Evolutionary conservation across 1,284 basidiomycete species (phyloP).

Genomic region (Ganoderma multipileum): DNA sequence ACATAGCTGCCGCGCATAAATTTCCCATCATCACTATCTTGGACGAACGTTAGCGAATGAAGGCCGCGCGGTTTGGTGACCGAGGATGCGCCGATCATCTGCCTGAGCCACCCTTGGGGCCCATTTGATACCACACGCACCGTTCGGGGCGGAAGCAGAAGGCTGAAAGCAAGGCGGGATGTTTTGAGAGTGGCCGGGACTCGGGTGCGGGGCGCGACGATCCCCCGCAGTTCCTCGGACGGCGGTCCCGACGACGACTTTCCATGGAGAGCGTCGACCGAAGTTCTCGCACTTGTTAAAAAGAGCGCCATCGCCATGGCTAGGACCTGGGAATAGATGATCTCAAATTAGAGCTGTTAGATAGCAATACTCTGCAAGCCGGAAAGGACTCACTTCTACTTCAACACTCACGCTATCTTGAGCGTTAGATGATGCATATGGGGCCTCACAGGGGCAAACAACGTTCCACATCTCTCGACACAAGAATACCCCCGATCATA

Average conservation of each 20-base stretch:
- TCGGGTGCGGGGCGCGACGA: conserved; percentile 14
- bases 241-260: not conserved
- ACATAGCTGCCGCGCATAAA: conserved; percentile 4
- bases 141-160: not conserved
- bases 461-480: too few species aligned
- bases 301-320: not conserved
- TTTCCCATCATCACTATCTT: conserved; percentile 20
- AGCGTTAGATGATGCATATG: not conserved
- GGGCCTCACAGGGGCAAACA: not conserved
- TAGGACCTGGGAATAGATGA: not conserved
- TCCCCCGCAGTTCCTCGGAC: conserved; percentile 21
- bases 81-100: conserved; percentile 34
- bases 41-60: conserved; percentile 16
- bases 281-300: not conserved
- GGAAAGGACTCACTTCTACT: not conserved
- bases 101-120: conserved; percentile 12
- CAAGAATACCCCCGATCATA: not conserved
- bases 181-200: not conserved
- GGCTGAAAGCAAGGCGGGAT: not conserved
- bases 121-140: not conserved
- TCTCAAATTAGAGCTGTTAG: not conserved
- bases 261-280: not conserved
- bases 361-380: not conserved
- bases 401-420: not conserved
- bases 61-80: conserved; percentile 16